Conservation (phyloP, 2,329 filamentous ascomycete species). For the Ceratocystis colombiana region DNA sequence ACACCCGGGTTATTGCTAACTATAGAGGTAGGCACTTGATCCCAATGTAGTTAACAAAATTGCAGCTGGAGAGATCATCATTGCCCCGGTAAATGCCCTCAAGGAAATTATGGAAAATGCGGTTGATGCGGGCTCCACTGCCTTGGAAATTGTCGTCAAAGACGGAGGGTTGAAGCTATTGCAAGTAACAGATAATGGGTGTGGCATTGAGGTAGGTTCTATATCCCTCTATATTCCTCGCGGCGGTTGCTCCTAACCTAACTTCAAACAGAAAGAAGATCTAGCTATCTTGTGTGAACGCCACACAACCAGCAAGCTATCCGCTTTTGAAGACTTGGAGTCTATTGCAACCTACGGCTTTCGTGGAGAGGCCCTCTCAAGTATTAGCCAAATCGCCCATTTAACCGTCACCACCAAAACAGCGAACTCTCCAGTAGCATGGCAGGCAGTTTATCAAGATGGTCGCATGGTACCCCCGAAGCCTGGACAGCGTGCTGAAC, state of each 20-base stretch:
- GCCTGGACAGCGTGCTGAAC: slow-evolving; percentile 75
- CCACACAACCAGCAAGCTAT: slow-evolving; percentile 93
- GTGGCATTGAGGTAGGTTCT: slow-evolving; percentile 72
- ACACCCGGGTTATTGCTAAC: slow-evolving; percentile 1
- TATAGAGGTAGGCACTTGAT: slow-evolving; percentile 57
- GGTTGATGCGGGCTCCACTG: slow-evolving; percentile 91
- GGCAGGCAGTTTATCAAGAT: slow-evolving; percentile 77
- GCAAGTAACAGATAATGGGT: slow-evolving; percentile 95
- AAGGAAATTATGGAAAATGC: slow-evolving; percentile 97
- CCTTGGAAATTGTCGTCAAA: slow-evolving; percentile 82
- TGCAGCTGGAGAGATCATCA: slow-evolving; percentile 94
- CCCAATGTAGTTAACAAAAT: slow-evolving; percentile 97
- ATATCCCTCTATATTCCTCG: not conserved
- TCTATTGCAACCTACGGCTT: slow-evolving; percentile 96
- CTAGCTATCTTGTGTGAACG: slow-evolving; percentile 84
- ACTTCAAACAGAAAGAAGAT: slow-evolving; percentile 63
- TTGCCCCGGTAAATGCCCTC: slow-evolving; percentile 87
- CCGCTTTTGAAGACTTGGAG: slow-evolving; percentile 81
- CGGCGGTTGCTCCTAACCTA: slow-evolving; percentile 25
- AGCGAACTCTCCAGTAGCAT: slow-evolving; percentile 75
- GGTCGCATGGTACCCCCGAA: slow-evolving; percentile 75
- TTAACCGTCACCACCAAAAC: slow-evolving; percentile 91
- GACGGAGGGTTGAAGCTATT: slow-evolving; percentile 90
- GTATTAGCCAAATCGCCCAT: slow-evolving; percentile 97
- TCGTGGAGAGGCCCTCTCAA: slow-evolving; percentile 86